Base-by-base conservation (phyloP, 2,329 filamentous ascomycete genomes). In the Escovopsis weberi region DNA sequence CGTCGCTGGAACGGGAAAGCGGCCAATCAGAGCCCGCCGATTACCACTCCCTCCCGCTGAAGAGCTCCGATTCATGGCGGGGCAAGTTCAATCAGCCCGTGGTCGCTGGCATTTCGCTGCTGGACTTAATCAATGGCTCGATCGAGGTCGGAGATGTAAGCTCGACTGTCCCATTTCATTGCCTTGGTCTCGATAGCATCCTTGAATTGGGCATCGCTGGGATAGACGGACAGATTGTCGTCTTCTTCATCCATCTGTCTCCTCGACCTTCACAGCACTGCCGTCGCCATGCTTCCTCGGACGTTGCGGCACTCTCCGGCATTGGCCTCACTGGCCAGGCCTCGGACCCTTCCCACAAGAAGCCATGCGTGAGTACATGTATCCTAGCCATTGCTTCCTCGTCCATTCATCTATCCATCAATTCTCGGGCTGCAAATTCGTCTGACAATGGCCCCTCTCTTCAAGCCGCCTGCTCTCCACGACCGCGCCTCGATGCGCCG, bases 401-500 rank as follows among this genome's bases (percentile, higher is more conserved):
- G 6, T 8, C 18, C 18, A 12, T n/a, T 6, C 23, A 6, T 23
- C 23, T 6, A 23, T 23, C 23, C 23, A 23, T 23, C 23, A 23
- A 2, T 23, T 23, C 23, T 32, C n/a, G 19, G 11, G 32, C 38
- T 15, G 15, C 15, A 2, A 15, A 15, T 15, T 15, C 15, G 15
- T 15, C 15, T 39, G 32, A 39, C 8, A 15, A 18, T 32, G 15
- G 4, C 4, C 15, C 15, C 15, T 15, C 15, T 15, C 26, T n/a
- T 39, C 11, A 36, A 74, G 70, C 45, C 72, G 73, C 42, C 59
- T 66, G 47, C 60, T 77, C 42, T 73, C 69, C 35, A 62, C 66
- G 37, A 73, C 74, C 15, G 53, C 69, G 28, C 58, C 68, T 51
- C 63, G 66, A 48, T 66, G 58, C 50, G 54, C 62, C 51, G 66